Conservation (phyloP, 2,329 filamentous ascomycete genomes). For the Zopfia rhizophila region DNA sequence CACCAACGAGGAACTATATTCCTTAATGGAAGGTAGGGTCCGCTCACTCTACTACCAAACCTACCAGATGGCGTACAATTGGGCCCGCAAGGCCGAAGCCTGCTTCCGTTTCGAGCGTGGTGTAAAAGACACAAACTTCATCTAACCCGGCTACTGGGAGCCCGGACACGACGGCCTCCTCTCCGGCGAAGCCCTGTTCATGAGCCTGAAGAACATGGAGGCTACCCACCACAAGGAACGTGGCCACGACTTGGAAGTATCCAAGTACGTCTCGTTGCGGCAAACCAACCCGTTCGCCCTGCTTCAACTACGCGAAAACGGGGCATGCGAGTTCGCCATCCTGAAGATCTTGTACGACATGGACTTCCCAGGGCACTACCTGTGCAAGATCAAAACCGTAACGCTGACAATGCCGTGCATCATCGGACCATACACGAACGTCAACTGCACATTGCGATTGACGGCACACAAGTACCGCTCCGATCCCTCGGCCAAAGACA, state of each 20-base stretch:
- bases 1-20: conserved; percentile 43
- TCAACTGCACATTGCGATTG: conserved; percentile 38
- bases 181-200: conserved; percentile 35
- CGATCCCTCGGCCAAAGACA: conserved; percentile 2
- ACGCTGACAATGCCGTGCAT: conserved; percentile 46
- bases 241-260: conserved; percentile 41
- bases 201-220: conserved; percentile 37
- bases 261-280: conserved; percentile 44
- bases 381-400: conserved; percentile 48
- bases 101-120: conserved; percentile 36
- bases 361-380: conserved; percentile 55
- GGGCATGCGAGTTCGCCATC: conserved; percentile 33
- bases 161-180: conserved; percentile 33
- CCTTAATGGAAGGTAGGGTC: conserved; percentile 29
- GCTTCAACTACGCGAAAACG: conserved; percentile 32
- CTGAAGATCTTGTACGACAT: conserved; percentile 51
- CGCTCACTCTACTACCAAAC: conserved; percentile 26
- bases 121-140: conserved; percentile 8
- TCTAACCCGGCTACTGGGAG: conserved; percentile 36
- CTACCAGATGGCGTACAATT: conserved; percentile 34
- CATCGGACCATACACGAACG: conserved; percentile 39
- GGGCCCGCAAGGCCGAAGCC: conserved; percentile 36
- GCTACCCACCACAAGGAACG: conserved; percentile 28
- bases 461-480: conserved; percentile 18
- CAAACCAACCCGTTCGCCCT: conserved; percentile 40